Evolutionary conservation across 306 rosid genomes (phyloP).

Genomic region (Corylus americana): DNA sequence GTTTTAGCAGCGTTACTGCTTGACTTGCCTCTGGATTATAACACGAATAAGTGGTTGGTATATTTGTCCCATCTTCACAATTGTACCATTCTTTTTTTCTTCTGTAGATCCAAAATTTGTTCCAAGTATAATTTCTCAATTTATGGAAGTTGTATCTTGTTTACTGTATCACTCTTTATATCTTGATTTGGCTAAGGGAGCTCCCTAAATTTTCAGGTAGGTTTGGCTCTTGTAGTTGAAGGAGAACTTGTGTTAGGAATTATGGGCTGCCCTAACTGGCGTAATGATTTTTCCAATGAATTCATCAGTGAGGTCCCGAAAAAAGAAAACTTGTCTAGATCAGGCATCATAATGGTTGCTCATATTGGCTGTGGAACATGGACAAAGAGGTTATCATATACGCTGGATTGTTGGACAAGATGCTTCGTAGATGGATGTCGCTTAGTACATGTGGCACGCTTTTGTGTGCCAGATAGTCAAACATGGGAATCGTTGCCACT

Average conservation of each 20-base stretch:
- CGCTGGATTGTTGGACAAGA: conserved; percentile 54
- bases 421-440: conserved; percentile 61
- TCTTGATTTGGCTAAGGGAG: conserved; percentile 4
- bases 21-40: background rate
- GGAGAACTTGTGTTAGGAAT: conserved; percentile 72
- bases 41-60: background rate
- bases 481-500: conserved; percentile 79
- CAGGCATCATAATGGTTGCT: conserved; percentile 76
- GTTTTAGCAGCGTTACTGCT: background rate
- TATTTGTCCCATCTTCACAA: background rate
- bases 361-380: conserved; percentile 79
- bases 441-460: conserved; percentile 51
- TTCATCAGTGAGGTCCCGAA: conserved; percentile 36
- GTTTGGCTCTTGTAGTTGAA: conserved; percentile 91
- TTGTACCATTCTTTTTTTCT: background rate
- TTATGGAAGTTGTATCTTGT: background rate
- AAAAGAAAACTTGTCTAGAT: conserved; percentile 36
- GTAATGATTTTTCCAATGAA: conserved; percentile 42
- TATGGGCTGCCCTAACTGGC: conserved; percentile 97
- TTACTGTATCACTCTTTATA: background rate
- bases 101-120: background rate
- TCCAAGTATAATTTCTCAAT: background rate
- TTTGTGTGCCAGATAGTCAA: conserved; percentile 78
- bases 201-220: conserved; percentile 57
- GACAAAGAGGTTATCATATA: conserved; percentile 49